phyloP scores from a whole-genome alignment of 2,329 filamentous ascomycete genomes.

The Verticillium isaacii region DNA sequence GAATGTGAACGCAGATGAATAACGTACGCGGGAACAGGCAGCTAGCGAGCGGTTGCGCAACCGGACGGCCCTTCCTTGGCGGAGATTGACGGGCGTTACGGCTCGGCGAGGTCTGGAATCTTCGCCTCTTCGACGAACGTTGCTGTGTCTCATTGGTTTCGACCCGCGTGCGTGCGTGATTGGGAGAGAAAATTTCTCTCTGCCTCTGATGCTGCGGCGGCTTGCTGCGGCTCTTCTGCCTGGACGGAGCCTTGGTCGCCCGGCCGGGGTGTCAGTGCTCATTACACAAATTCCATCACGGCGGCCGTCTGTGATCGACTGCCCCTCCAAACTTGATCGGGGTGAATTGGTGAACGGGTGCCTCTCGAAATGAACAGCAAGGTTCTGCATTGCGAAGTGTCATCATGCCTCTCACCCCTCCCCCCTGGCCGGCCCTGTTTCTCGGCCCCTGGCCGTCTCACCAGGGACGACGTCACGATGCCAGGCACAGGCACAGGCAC shows the following conservation, averaged over 20 bases:
- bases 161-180: neutral
- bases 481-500: neutral
- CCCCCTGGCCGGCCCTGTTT: neutral
- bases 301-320: neutral
- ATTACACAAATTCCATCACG: neutral
- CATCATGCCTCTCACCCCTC: neutral
- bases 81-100: neutral
- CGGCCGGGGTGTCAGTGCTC: neutral
- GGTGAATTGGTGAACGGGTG: neutral
- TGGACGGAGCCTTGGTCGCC: neutral
- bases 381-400: neutral
- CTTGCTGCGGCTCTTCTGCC: neutral
- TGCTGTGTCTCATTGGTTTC: neutral
- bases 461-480: neutral
- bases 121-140: neutral
- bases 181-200: neutral
- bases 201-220: neutral
- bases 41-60: neutral
- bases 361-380: neutral
- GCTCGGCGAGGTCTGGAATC: neutral
- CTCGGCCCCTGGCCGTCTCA: neutral
- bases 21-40: neutral
- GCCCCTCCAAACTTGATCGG: neutral
- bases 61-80: neutral
- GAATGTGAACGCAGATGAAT: neutral